A percentile compares a stretch with the other conserved stretches of the same genome.
phyloP scores from a whole-genome alignment of 257 asterid genomes.

The Solanum bulbocastanum region DNA sequence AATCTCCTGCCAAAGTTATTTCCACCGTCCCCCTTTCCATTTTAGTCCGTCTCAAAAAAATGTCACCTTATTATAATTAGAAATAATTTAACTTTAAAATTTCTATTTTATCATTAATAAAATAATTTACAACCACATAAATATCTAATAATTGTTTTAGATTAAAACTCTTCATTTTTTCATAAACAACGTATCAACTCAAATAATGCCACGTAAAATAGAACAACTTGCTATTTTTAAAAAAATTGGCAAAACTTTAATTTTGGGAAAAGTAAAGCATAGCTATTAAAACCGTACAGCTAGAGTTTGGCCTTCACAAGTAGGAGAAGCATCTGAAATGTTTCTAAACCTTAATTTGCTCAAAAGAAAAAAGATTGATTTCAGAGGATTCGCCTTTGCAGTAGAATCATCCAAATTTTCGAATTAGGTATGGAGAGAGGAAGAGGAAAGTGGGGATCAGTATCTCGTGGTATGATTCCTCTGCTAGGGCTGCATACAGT shows the following conservation, averaged over 20 bases:
- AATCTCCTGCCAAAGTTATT: too few species aligned
- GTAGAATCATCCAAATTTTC: not conserved
- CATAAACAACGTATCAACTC: not conserved
- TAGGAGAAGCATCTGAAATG: not conserved
- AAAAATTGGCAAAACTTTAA: too few species aligned
- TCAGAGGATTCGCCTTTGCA: not conserved
- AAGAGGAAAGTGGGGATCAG: conserved; percentile 24
- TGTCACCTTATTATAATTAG: not conserved
- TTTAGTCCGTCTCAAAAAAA: too few species aligned
- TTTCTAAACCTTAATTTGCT: not conserved
- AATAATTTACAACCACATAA: not conserved
- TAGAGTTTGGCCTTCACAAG: not conserved
- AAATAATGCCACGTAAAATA: not conserved
- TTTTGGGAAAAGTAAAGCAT: not conserved
- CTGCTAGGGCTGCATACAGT: conserved; percentile 60
- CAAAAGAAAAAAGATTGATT: not conserved
- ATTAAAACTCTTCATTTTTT: too few species aligned
- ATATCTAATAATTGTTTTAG: not conserved
- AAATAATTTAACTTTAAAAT: too few species aligned
- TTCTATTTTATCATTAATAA: too few species aligned
- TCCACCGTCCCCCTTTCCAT: rapidly evolving
- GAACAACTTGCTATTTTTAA: too few species aligned
- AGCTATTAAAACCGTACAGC: not conserved
- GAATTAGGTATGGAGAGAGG: conserved; percentile 33
- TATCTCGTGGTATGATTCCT: conserved; percentile 48